A percentile compares a stretch with the other conserved stretches of the same genome.
These are phyloP conservation scores for Aspergillus calidoustus DNA, from an alignment of 2,329 filamentous ascomycete genomes.

Conservation along the genomic window DNA sequence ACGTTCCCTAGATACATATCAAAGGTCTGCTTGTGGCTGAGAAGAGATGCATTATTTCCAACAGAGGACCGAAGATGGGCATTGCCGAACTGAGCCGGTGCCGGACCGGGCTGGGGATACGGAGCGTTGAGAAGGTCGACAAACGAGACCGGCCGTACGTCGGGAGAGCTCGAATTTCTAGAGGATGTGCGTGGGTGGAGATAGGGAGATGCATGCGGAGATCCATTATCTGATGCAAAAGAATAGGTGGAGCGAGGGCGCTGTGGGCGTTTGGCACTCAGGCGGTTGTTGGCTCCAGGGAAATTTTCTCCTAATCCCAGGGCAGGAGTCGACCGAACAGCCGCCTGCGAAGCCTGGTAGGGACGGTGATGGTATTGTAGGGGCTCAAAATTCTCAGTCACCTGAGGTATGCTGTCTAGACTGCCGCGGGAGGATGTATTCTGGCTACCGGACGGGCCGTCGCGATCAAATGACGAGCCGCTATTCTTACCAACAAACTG, in stretches of 20 bases:
- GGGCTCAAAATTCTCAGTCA: slow-evolving; percentile 48
- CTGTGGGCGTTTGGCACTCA: slow-evolving; percentile 62
- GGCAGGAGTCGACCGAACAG: slow-evolving; percentile 33
- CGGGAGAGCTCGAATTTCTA: slow-evolving; percentile 59
- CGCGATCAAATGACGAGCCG: slow-evolving; percentile 32
- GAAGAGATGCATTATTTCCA: slow-evolving; percentile 85
- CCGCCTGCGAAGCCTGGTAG: slow-evolving; percentile 42
- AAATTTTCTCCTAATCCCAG: slow-evolving; percentile 52
- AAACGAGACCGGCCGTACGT: slow-evolving; percentile 63
- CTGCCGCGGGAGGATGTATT: slow-evolving; percentile 42
- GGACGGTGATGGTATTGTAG: slow-evolving; percentile 58
- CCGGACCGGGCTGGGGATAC: slow-evolving; percentile 79
- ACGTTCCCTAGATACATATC: slow-evolving; percentile 98
- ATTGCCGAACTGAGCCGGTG: slow-evolving; percentile 72
- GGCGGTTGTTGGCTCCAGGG: slow-evolving; percentile 62
- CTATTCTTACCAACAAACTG: slow-evolving; percentile 26
- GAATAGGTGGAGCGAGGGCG: slow-evolving; percentile 80
- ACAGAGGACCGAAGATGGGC: slow-evolving; percentile 76
- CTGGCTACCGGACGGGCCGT: slow-evolving; percentile 28
- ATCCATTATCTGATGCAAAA: slow-evolving; percentile 68
- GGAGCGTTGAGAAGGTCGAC: slow-evolving; percentile 68
- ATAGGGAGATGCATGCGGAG: slow-evolving; percentile 56
- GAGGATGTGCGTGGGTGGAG: slow-evolving; percentile 56
- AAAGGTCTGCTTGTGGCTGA: slow-evolving; percentile 90
- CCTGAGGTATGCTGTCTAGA: slow-evolving; percentile 39